A percentile compares a stretch with the other conserved stretches of the same genome.
phyloP scores from a whole-genome alignment of 179 eudicot genomes.

The Gypsophila paniculata region DNA sequence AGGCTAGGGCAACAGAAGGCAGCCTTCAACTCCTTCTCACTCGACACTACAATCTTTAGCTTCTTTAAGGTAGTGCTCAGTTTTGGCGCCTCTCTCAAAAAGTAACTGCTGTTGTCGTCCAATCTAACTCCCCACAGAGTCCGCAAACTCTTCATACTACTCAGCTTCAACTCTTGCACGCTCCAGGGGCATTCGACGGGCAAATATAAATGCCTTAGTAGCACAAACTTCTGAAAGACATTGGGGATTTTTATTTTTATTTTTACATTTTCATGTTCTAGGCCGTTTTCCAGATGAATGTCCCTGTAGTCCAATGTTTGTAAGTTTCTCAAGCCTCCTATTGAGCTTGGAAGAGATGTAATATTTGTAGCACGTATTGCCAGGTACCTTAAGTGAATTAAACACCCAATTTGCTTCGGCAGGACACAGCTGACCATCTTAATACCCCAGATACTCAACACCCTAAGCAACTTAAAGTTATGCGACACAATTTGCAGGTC shows the following conservation, averaged over 20 bases:
- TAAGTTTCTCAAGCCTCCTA: conserved; percentile 42
- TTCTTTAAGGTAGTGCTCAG: conserved; percentile 24
- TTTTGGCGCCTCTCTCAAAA: conserved; percentile 20
- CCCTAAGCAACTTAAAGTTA: conserved; percentile 43
- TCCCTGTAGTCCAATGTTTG: conserved; percentile 40
- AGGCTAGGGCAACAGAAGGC: conserved; percentile 23
- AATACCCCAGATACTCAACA: conserved; percentile 41
- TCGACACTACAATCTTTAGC: conserved; percentile 20
- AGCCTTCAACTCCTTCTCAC: conserved; percentile 1
- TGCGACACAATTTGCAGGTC: conserved; percentile 14
- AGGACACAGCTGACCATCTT: conserved; percentile 27
- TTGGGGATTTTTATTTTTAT: conserved; percentile 24
- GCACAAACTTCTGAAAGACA: conserved; percentile 21
- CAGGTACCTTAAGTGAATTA: conserved; percentile 53
- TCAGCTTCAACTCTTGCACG: conserved; percentile 18
- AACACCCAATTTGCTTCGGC: conserved; percentile 35
- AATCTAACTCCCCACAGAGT: conserved; percentile 30
- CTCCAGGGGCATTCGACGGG: conserved; percentile 24
- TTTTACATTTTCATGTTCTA: neutral
- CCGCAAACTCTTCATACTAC: conserved; percentile 22
- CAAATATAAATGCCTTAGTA: conserved; percentile 35
- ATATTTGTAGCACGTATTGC: conserved; percentile 44
- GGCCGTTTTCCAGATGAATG: neutral
- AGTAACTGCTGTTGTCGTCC: conserved; percentile 12
- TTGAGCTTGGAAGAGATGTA: conserved; percentile 38